phyloP scores from a whole-genome alignment of 169 alveolate species.

The Theileria parva region DNA sequence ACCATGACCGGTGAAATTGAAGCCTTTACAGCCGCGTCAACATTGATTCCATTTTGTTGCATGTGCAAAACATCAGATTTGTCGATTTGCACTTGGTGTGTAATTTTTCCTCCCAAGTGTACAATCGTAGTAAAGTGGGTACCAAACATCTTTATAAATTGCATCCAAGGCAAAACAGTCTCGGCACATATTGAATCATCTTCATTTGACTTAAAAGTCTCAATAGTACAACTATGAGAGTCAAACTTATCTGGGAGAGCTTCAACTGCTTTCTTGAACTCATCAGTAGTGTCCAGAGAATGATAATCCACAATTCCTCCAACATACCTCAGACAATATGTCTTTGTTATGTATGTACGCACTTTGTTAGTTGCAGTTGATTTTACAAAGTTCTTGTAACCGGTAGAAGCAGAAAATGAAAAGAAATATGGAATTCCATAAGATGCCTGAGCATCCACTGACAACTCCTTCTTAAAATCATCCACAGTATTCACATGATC shows the following conservation, averaged over 20 bases:
- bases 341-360: slow-evolving; percentile 72
- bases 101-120: slow-evolving; percentile 83
- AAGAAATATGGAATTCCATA: slow-evolving; percentile 66
- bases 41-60: slow-evolving; percentile 72
- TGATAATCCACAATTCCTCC: slow-evolving; percentile 71
- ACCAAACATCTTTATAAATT: slow-evolving; percentile 76
- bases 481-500: slow-evolving; percentile 66
- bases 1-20: slow-evolving; percentile 26
- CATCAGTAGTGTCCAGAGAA: slow-evolving; percentile 51
- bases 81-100: slow-evolving; percentile 73
- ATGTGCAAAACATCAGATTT: slow-evolving; percentile 66
- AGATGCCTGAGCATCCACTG: slow-evolving; percentile 78
- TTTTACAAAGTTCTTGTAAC: slow-evolving; percentile 73
- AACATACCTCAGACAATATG: slow-evolving; percentile 80
- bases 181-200: slow-evolving; percentile 62
- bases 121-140: slow-evolving; percentile 78
- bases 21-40: slow-evolving; percentile 69
- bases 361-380: slow-evolving; percentile 58
- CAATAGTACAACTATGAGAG: slow-evolving; percentile 70
- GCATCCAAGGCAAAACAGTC: slow-evolving; percentile 75
- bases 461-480: slow-evolving; percentile 73
- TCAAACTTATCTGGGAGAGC: slow-evolving; percentile 71
- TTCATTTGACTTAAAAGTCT: slow-evolving; percentile 65
- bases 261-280: slow-evolving; percentile 69
- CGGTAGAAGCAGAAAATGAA: slow-evolving; percentile 78